A percentile compares a stretch with the other conserved stretches of the same genome.
Conservation (phyloP, 306 rosid genomes). For the Dicorynia guianensis region DNA sequence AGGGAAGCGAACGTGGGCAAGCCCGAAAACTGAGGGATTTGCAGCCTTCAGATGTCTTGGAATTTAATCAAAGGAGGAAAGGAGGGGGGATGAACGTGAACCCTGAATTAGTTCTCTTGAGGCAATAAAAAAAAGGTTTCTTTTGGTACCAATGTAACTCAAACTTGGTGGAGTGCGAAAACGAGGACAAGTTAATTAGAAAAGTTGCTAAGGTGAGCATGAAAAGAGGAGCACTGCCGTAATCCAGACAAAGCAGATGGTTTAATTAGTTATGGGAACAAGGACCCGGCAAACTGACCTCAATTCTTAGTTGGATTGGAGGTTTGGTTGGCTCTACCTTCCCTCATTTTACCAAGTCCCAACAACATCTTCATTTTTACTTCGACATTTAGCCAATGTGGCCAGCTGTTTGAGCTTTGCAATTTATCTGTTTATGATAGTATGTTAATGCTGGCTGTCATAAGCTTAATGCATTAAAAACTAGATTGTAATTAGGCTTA, state of each 20-base stretch:
- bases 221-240: constrained; percentile 64
- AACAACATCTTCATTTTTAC: constrained; percentile 38
- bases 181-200: constrained; percentile 46
- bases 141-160: constrained; percentile 35
- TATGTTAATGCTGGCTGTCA: not conserved
- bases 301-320: constrained; percentile 48
- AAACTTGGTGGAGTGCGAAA: constrained; percentile 39
- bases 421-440: constrained; percentile 29
- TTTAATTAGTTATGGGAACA: constrained; percentile 57
- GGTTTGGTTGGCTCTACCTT: constrained; percentile 51
- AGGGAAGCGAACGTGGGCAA: constrained; percentile 67
- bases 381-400: constrained; percentile 6
- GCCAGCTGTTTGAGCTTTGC: constrained; percentile 40
- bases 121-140: constrained; percentile 31
- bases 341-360: constrained; percentile 33
- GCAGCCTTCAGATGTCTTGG: constrained; percentile 38
- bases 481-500: constrained; percentile 11
- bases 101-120: constrained; percentile 18
- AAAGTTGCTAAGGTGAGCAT: constrained; percentile 70
- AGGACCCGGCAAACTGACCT: constrained; percentile 65
- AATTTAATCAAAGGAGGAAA: constrained; percentile 34
- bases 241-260: constrained; percentile 64
- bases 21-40: constrained; percentile 79
- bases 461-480: not conserved
- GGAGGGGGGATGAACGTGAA: constrained; percentile 72